Evolutionary conservation across 306 rosid species (phyloP).

Genomic region (Cucurbita ficifolia): DNA sequence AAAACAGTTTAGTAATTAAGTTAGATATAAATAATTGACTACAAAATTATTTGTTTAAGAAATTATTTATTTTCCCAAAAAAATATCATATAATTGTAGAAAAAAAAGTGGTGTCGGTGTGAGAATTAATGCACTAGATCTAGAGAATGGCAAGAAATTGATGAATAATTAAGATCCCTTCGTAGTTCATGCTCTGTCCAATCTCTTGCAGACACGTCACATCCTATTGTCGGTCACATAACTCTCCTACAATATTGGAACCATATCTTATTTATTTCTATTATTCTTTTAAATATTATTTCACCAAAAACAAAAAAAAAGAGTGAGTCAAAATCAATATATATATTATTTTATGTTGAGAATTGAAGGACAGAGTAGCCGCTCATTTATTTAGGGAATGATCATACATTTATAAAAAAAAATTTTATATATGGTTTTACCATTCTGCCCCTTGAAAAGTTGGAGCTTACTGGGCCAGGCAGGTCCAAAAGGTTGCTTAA

Average conservation of each 20-base stretch:
- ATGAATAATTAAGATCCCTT: background rate
- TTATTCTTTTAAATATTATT: no score
- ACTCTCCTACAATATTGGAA: background rate
- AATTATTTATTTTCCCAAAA: no score
- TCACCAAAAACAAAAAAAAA: background rate
- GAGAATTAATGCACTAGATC: background rate
- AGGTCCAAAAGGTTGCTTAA: background rate
- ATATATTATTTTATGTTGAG: no score
- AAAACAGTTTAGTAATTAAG: no score
- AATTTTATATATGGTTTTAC: no score
- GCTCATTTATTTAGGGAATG: no score
- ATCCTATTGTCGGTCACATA: background rate
- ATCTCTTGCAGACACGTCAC: background rate
- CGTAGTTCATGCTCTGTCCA: background rate
- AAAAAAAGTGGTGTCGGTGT: background rate
- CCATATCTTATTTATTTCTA: background rate
- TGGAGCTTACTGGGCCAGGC: background rate
- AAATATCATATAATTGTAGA: background rate
- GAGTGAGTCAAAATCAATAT: no score
- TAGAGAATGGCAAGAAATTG: background rate
- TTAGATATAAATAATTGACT: no score
- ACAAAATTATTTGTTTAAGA: no score
- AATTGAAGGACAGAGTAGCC: no score
- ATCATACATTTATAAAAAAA: no score
- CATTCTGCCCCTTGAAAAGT: background rate